Percentiles rank a stretch among this genome's conserved stretches.
These are phyloP conservation scores for Carpinus viminea DNA, from an alignment of 306 rosid species.

Conservation along the genomic window DNA sequence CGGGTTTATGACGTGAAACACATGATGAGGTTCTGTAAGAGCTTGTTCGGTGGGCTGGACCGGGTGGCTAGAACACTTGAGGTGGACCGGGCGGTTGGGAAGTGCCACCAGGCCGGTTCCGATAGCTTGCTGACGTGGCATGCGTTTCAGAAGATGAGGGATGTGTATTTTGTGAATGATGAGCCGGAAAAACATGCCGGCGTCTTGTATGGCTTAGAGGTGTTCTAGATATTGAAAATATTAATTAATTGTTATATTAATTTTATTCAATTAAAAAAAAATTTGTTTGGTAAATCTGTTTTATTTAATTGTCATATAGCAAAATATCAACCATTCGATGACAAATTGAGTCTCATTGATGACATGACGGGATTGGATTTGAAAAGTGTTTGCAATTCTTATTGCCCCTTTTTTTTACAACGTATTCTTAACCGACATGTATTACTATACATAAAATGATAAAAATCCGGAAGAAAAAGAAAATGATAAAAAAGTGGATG, in stretches of 20 bases:
- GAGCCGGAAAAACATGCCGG: slow-evolving; percentile 67
- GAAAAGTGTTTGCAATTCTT: no score
- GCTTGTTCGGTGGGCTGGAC: slow-evolving; percentile 69
- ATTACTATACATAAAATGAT: no score
- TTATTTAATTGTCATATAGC: no score
- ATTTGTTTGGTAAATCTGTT: not conserved
- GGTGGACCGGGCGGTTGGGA: slow-evolving; percentile 72
- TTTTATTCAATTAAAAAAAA: slow-evolving; percentile 13
- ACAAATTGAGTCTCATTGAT: no score
- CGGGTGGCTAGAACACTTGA: slow-evolving; percentile 58
- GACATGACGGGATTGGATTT: no score
- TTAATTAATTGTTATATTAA: not conserved
- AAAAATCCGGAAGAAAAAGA: no score
- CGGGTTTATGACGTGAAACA: slow-evolving; percentile 71
- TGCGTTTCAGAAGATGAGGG: slow-evolving; percentile 62
- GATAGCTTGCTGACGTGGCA: slow-evolving; percentile 85
- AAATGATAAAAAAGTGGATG: no score
- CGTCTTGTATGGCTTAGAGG: slow-evolving; percentile 63
- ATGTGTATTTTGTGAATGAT: slow-evolving; percentile 44
- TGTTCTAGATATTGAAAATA: slow-evolving; percentile 22
- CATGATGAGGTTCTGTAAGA: slow-evolving; percentile 63
- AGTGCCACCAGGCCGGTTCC: slow-evolving; percentile 85
- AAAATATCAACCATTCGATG: no score
- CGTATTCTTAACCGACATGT: no score
- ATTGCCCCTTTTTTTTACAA: no score